Conservation (phyloP, 225 moss, liverwort and hornwort genomes). For the Bryum argenteum region DNA sequence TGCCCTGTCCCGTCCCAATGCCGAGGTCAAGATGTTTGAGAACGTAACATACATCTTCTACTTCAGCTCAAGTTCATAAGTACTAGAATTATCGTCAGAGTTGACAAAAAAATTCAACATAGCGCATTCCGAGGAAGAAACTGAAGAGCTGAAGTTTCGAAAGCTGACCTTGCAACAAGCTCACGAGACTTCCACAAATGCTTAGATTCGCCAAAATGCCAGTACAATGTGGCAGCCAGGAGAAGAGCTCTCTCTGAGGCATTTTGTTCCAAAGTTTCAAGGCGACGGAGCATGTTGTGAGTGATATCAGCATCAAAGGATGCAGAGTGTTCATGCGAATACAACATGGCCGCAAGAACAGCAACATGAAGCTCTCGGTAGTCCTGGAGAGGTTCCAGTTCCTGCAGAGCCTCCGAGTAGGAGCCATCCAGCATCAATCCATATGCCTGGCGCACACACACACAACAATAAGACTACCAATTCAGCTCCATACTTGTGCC, state of each 20-base stretch:
- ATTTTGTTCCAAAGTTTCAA: constrained; percentile 50
- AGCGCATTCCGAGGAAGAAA: background rate
- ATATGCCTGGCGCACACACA: constrained; percentile 51
- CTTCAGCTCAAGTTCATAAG: constrained; percentile 4
- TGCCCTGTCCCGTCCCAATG: constrained; percentile 45
- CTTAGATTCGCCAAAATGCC: constrained; percentile 59
- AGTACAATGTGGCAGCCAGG: constrained; percentile 72
- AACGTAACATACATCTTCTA: constrained; percentile 10
- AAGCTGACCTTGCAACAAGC: constrained; percentile 55
- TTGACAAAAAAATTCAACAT: background rate
- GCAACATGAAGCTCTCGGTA: constrained; percentile 75
- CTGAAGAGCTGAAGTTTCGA: constrained; percentile 7
- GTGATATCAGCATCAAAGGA: constrained; percentile 41
- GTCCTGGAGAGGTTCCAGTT: constrained; percentile 58
- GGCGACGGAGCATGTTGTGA: constrained; percentile 41
- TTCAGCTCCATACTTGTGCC: constrained; percentile 7
- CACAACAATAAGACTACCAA: background rate
- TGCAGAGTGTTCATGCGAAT: constrained; percentile 45
- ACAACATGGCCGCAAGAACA: constrained; percentile 59
- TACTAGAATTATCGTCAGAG: background rate
- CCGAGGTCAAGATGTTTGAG: constrained; percentile 33
- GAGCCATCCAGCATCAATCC: constrained; percentile 74
- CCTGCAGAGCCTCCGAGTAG: constrained; percentile 53
- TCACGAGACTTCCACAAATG: constrained; percentile 54
- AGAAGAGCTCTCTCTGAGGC: constrained; percentile 68